Conservation (phyloP, 2,329 filamentous ascomycete genomes). For the Fusarium sp. region DNA sequence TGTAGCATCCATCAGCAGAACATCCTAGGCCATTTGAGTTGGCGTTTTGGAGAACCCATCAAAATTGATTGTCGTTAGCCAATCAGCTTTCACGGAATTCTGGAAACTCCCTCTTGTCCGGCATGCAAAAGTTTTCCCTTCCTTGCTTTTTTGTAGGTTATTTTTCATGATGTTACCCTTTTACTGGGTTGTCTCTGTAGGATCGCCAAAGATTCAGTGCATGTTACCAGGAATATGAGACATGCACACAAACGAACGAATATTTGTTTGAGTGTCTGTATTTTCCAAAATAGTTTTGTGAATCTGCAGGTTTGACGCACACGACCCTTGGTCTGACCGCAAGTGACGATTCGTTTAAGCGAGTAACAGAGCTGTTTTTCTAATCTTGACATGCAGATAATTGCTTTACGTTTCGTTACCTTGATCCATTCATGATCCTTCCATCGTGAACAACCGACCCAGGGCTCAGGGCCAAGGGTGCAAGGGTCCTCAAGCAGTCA, state of each 20-base stretch:
- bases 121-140: slow-evolving; percentile 27
- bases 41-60: slow-evolving; percentile 34
- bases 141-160: slow-evolving; percentile 26
- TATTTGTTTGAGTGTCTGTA: neutral
- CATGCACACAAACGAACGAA: slow-evolving; percentile 1
- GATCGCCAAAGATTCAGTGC: slow-evolving; percentile 2
- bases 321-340: slow-evolving; percentile 33
- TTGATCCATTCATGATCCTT: slow-evolving; percentile 13
- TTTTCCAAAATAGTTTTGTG: slow-evolving; percentile 12
- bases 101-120: slow-evolving; percentile 27
- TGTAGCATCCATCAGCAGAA: slow-evolving; percentile 30
- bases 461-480: slow-evolving; percentile 13
- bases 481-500: slow-evolving; percentile 30
- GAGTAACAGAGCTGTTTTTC: slow-evolving; percentile 38
- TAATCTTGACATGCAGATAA: slow-evolving; percentile 7
- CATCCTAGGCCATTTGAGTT: slow-evolving; percentile 19
- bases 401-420: neutral
- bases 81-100: slow-evolving; percentile 37
- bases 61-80: slow-evolving; percentile 29
- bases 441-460: slow-evolving; percentile 2
- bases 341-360: slow-evolving; percentile 33
- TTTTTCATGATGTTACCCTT: slow-evolving; percentile 10
- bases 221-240: neutral
- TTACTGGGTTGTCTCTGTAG: slow-evolving; percentile 12
- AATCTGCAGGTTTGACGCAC: slow-evolving; percentile 17